These are phyloP conservation scores for Exophiala dermatitidis DNA, from an alignment of 2,329 filamentous ascomycete species.

Conservation along the genomic window DNA sequence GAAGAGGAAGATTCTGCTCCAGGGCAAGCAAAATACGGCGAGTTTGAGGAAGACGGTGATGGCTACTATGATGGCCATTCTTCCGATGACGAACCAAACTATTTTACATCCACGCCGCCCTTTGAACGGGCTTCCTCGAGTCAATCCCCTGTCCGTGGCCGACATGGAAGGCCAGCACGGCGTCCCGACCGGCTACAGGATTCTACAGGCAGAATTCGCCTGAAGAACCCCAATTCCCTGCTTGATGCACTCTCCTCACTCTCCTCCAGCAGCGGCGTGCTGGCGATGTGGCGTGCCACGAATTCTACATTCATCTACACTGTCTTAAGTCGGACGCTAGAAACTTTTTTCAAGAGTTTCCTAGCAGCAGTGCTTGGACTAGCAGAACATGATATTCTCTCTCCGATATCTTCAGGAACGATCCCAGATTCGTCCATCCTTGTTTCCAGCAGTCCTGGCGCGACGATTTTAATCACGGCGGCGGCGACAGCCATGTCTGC, in stretches of 20 bases:
- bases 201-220: conserved; percentile 54
- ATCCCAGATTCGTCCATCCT: conserved; percentile 54
- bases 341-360: conserved; percentile 85
- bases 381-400: conserved; percentile 61
- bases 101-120: conserved; percentile 43
- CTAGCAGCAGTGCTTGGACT: conserved; percentile 87
- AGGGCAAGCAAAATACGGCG: background rate
- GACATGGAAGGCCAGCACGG: conserved; percentile 32
- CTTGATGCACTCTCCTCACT: conserved; percentile 79
- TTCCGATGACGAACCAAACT: conserved; percentile 38
- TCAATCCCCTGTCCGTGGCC: conserved; percentile 33
- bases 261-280: conserved; percentile 81
- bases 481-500: conserved; percentile 63
- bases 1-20: conserved; percentile 25
- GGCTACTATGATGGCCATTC: conserved; percentile 32
- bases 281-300: conserved; percentile 89
- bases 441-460: conserved; percentile 73
- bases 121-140: conserved; percentile 30
- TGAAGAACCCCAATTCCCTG: conserved; percentile 71
- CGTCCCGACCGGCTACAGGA: conserved; percentile 15
- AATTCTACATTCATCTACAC: conserved; percentile 91
- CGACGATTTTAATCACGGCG: conserved; percentile 67
- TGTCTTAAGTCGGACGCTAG: conserved; percentile 74
- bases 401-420: conserved; percentile 39
- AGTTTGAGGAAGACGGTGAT: conserved; percentile 25